Evolutionary conservation across 257 asterid genomes (phyloP).

Genomic region (Fraxinus quadrangulata): DNA sequence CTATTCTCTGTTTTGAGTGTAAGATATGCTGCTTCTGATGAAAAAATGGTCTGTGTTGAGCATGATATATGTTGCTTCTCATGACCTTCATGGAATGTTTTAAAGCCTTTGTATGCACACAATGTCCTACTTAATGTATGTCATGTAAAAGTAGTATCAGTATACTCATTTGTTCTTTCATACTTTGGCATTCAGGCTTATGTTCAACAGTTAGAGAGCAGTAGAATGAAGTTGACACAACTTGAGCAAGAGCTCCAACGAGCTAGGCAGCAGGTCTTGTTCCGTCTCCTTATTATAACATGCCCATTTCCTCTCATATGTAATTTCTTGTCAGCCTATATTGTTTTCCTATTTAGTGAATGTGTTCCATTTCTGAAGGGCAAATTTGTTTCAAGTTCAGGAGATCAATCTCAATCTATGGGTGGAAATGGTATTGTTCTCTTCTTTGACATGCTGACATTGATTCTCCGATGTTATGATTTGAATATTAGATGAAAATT

Average conservation of each 20-base stretch:
- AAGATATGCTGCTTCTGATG: neutral
- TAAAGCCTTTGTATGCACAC: neutral
- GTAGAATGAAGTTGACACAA: slow-evolving; percentile 98
- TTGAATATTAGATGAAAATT: slow-evolving; percentile 1
- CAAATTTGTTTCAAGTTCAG: slow-evolving; percentile 90
- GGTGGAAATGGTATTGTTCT: slow-evolving; percentile 82
- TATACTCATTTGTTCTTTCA: slow-evolving; percentile 7
- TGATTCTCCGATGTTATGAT: slow-evolving; percentile 19
- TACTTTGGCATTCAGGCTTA: slow-evolving; percentile 66
- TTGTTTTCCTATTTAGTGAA: slow-evolving; percentile 27
- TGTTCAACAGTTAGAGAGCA: slow-evolving; percentile 96
- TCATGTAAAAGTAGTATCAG: neutral
- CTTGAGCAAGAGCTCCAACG: slow-evolving; percentile 99
- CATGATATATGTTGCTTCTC: neutral
- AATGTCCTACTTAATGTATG: neutral
- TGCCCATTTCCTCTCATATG: neutral
- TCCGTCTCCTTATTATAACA: slow-evolving; percentile 3
- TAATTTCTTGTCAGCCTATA: neutral
- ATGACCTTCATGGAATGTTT: neutral
- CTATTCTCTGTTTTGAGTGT: neutral
- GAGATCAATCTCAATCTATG: slow-evolving; percentile 88
- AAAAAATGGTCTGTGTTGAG: neutral
- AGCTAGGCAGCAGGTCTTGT: slow-evolving; percentile 89
- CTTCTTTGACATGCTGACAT: slow-evolving; percentile 27
- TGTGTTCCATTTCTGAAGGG: slow-evolving; percentile 58